Base-by-base conservation (phyloP, 1,284 basidiomycete genomes). In the Rhodotorula sp. region DNA sequence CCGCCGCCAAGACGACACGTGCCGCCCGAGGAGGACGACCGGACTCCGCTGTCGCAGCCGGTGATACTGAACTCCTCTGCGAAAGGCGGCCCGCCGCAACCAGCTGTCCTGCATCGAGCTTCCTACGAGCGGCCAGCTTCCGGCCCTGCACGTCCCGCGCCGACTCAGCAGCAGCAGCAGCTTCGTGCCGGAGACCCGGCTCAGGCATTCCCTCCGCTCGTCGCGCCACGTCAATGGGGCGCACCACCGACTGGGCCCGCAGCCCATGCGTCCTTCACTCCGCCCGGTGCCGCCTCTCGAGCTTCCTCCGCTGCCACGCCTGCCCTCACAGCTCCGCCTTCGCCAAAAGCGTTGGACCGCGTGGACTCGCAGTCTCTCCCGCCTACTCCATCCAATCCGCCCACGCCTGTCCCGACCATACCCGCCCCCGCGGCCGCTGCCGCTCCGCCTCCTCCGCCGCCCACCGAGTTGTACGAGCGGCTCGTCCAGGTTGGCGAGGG, bases 401-500 rank as follows among this genome's bases (percentile, higher is more conserved):
- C 53, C 15, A 30, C 37, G 24, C 28, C 48, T n/a, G 55, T 20
- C 2, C 24, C 55, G 34, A 24, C 22, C 47, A 47, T 51, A 11
- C 26, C 67, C 26, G 31, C 31, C 20, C 6, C 40, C 20, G 20
- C 55, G 16, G 48, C 57, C 20, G 34, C 34, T 34, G 47, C 47
- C 2, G 28, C 64, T 8, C 37, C 65, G 20, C 26, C 56, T 16
- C 16, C 54, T 2, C 50, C 61, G 1, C 48, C 59, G 22, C 65
- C 70, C 16, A 68, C 64, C 34, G 84, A 85, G 69, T 77, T 94
- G 20, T 99, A 99, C 81, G 86, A 87, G 62, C 91, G 94, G 65
- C 84, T 99, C 48, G 89, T 87, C 62, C 94, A 98, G 78, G 96
- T 99, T 47, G 96, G 96, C 24, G 95, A 99, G 80, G 96, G 96